Base-by-base conservation (phyloP, 768 basidiomycete species). In the Pleurotus tuber-regium region DNA sequence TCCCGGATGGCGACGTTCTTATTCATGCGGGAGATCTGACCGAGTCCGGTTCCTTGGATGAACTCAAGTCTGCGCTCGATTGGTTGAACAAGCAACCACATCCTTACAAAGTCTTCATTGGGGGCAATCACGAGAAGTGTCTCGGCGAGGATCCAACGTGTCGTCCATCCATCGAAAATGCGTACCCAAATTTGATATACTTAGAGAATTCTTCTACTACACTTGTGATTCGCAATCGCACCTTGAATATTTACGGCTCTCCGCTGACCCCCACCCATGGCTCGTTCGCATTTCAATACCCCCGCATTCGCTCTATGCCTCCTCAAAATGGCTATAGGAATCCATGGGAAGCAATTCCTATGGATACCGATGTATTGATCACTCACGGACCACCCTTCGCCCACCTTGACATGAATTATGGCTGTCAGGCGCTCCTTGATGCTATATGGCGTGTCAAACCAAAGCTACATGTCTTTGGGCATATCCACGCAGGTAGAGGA, bases 21-120 rank as follows among this genome's bases (percentile, higher is more conserved):
- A 68, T 75, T 39, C 72, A 74, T 40, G 63, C 72, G 4, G 74
- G 70, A 9, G 69, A 74, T 53, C 65, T 75, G 28, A 72, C 73
- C 7, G 57, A 68, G 18, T 67, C 65, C 3, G 69, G 75, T 2
- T 66, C 69, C 14, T 41, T 46, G 9, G n/a, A 54, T 23, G 68
- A 75, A 47, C 59, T 73, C 12, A 47, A 57, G 29, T 51, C 53
- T 9, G 61, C 60, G 12, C 61, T 76, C 1, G 38, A 58, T 24
- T 10, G 58, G 56, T 47, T 65, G 31, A 29, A 43, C n/a, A 50
- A 43, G 10, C 68, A 67, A 21, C 65, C 73, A 21, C 70, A 78
- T 47, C 63, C 57, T 0, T 50, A 70, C 60, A 78, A 76, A 46
- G 30, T 76, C 16, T 65, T 73, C 53, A 68, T 76, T 28, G 76